Percentiles rank a stretch among this genome's conserved stretches.
Evolutionary conservation across 2,329 filamentous ascomycete genomes (phyloP).

Genomic region (Nothophaeocryptopus gaeumannii): DNA sequence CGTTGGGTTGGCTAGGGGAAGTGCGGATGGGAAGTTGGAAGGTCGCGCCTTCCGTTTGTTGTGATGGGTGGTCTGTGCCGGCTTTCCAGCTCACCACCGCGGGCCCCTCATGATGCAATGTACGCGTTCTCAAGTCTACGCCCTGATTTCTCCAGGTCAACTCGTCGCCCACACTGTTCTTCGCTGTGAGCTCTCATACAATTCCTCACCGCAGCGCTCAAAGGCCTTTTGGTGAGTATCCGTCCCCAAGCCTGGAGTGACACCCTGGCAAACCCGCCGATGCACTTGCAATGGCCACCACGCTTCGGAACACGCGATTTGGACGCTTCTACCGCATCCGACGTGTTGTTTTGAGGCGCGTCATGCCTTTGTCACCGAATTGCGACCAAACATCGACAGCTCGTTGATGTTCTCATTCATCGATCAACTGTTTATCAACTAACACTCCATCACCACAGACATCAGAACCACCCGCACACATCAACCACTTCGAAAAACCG

Average conservation of each 20-base stretch:
- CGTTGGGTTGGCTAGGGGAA: too few relatives aligned
- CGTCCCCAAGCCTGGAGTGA: background rate
- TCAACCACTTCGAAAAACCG: constrained; percentile 13
- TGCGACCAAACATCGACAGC: constrained; percentile 5
- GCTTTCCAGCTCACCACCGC: too few relatives aligned
- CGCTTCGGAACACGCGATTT: constrained; percentile 11
- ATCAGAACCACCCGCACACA: constrained; percentile 6
- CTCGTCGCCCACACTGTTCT: constrained; percentile 1
- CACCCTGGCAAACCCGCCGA: background rate
- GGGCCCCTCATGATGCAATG: too few relatives aligned
- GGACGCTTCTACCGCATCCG: background rate
- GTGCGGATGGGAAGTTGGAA: too few relatives aligned
- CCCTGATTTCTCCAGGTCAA: too few relatives aligned
- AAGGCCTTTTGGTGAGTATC: constrained; percentile 5
- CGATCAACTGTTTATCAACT: constrained; percentile 13
- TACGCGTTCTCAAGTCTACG: too few relatives aligned
- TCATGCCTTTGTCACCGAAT: constrained; percentile 6
- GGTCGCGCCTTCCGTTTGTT: too few relatives aligned
- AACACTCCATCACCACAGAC: constrained; percentile 3
- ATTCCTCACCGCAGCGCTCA: background rate
- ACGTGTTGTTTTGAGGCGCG: constrained; percentile 13
- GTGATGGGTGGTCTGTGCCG: too few relatives aligned
- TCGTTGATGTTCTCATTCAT: constrained; percentile 10
- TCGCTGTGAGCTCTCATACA: constrained; percentile 2
- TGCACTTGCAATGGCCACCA: constrained; percentile 3